These are phyloP conservation scores for Cicer pinnatifidum DNA, from an alignment of 306 rosid genomes.

Conservation along the genomic window DNA sequence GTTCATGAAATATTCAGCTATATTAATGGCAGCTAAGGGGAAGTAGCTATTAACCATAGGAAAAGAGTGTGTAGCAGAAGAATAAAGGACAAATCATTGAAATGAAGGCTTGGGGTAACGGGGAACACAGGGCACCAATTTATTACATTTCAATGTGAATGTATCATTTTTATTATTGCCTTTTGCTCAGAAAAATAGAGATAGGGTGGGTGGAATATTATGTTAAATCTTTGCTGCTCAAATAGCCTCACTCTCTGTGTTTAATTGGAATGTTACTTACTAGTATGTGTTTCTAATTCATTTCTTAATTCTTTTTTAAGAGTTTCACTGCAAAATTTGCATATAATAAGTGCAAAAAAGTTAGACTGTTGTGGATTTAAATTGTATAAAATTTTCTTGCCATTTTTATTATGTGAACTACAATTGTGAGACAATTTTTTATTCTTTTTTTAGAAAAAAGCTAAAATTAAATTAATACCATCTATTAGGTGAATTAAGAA, in stretches of 20 bases:
- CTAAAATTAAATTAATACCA: no score
- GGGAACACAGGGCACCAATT: conserved; percentile 53
- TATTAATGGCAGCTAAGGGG: conserved; percentile 56
- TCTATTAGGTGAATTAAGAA: conserved; percentile 10
- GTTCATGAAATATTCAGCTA: conserved; percentile 72
- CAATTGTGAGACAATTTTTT: no score
- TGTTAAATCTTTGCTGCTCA: conserved; percentile 24
- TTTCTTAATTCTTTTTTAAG: not conserved
- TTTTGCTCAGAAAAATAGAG: conserved; percentile 42
- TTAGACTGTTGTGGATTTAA: no score
- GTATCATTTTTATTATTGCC: conserved; percentile 42
- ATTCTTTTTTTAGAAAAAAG: no score
- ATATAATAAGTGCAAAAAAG: no score
- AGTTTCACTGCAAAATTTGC: no score
- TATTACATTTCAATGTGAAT: conserved; percentile 37
- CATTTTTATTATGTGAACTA: no score
- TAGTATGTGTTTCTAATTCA: not conserved
- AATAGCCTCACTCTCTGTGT: conserved; percentile 28
- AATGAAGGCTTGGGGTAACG: conserved; percentile 42
- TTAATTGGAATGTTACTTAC: not conserved
- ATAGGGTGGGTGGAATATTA: conserved; percentile 21
- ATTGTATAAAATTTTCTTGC: no score
- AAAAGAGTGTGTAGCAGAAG: conserved; percentile 10
- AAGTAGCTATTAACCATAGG: conserved; percentile 20
- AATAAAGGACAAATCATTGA: conserved; percentile 29